A percentile compares a stretch with the other conserved stretches of the same genome.
phyloP scores from a whole-genome alignment of 1,139 yeast species.

The Saccharomyces hybrid region DNA sequence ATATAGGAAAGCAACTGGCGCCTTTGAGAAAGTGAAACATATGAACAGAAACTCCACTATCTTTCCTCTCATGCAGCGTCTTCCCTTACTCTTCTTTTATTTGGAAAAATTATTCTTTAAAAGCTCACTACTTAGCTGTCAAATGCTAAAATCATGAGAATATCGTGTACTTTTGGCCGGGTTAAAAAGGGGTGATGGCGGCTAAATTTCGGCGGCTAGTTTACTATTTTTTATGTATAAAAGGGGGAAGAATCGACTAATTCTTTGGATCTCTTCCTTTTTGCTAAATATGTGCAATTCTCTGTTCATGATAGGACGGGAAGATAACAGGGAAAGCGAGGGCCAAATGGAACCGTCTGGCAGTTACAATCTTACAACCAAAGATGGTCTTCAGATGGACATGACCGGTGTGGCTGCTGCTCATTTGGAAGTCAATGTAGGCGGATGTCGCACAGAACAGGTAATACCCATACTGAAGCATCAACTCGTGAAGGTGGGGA shows the following conservation, averaged over 20 bases:
- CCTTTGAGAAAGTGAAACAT: background rate
- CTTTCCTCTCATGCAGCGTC: background rate
- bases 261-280: background rate
- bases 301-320: background rate
- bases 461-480: constrained; percentile 12
- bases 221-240: background rate
- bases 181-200: background rate
- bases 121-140: background rate
- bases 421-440: background rate
- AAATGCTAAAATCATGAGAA: background rate
- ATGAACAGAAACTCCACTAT: background rate
- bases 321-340: background rate
- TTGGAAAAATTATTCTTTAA: background rate
- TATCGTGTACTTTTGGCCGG: background rate
- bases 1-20: background rate
- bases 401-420: background rate
- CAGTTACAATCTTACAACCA: background rate
- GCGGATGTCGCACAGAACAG: background rate
- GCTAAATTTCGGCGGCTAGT: background rate
- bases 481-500: constrained; percentile 31
- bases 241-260: background rate
- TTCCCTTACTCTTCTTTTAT: background rate
- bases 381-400: background rate
- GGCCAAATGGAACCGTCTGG: background rate
- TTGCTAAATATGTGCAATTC: background rate